These are phyloP conservation scores for Nyssa sinensis DNA, from an alignment of 148 eudicot species.

Conservation along the genomic window DNA sequence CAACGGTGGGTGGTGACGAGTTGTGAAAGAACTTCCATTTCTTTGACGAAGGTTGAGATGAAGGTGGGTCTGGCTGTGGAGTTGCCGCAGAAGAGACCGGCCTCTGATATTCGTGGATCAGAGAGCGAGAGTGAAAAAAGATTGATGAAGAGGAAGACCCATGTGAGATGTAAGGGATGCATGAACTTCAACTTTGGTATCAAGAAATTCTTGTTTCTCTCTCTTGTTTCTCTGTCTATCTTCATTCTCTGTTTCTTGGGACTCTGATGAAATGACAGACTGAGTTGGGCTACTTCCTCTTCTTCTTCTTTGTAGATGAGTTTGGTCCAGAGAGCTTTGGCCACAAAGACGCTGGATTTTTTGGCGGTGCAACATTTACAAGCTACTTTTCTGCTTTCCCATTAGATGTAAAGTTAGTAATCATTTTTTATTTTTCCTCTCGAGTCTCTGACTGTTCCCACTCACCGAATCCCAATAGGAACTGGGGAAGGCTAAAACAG, in stretches of 20 bases:
- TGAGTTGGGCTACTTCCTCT: background rate
- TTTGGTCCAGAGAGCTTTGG: too few relatives aligned
- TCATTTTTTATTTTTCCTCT: too few relatives aligned
- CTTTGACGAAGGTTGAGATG: conserved; percentile 4
- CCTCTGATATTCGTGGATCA: conserved; percentile 36
- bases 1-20: background rate
- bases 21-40: conserved; percentile 13
- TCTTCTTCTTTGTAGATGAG: too few relatives aligned
- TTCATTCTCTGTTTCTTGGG: background rate
- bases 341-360: too few relatives aligned
- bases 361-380: background rate
- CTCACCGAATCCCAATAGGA: too few relatives aligned
- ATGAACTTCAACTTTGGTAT: background rate
- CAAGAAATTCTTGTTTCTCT: background rate
- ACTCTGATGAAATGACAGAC: background rate
- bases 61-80: conserved; percentile 9
- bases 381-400: too few relatives aligned
- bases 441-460: too few relatives aligned
- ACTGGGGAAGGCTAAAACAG: too few relatives aligned
- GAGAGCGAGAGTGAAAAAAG: conserved; percentile 10
- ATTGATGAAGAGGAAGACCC: conserved; percentile 11
- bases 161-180: background rate
- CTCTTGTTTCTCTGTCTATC: background rate
- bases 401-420: too few relatives aligned
- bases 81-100: conserved; percentile 26